These are phyloP conservation scores for Macadamia integrifolia DNA, from an alignment of 164 flowering plant genomes.

Conservation along the genomic window DNA sequence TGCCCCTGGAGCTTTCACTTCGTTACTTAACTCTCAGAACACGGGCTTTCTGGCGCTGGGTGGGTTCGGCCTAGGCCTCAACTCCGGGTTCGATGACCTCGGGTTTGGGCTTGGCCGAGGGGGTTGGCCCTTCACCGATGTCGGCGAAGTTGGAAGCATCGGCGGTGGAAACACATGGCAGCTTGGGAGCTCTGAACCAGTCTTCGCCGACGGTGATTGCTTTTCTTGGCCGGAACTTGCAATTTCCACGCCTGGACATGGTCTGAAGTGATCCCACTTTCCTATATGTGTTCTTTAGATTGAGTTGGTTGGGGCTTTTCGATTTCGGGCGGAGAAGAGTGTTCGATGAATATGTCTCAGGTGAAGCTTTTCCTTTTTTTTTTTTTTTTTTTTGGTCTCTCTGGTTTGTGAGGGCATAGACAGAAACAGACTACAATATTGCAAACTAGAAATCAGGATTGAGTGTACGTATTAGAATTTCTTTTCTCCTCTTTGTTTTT, in stretches of 20 bases:
- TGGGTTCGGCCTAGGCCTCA: conserved; percentile 47
- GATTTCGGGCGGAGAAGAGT: not conserved
- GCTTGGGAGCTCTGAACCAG: conserved; percentile 35
- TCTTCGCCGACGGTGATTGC: conserved; percentile 37
- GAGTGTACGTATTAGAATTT: conserved; percentile 1
- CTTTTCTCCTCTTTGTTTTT: not conserved
- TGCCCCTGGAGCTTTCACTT: conserved; percentile 24
- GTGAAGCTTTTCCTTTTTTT: not conserved
- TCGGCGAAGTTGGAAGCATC: conserved; percentile 14
- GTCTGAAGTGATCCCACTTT: conserved; percentile 4
- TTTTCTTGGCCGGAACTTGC: conserved; percentile 59
- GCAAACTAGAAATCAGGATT: not conserved
- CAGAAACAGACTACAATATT: not conserved
- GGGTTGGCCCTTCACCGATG: conserved; percentile 37
- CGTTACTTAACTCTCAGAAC: conserved; percentile 31
- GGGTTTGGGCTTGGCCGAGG: conserved; percentile 42
- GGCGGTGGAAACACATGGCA: conserved; percentile 40
- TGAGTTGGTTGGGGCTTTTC: too few species aligned
- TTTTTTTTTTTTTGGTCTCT: not conserved
- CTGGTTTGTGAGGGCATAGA: not conserved
- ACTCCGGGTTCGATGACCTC: conserved; percentile 38
- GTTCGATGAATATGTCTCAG: conserved; percentile 1
- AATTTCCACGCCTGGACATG: conserved; percentile 40
- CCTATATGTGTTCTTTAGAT: too few species aligned
- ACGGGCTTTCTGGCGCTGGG: conserved; percentile 41